A percentile compares a stretch with the other conserved stretches of the same genome.
phyloP scores from a whole-genome alignment of 2,329 filamentous ascomycete genomes.

The Ampelomyces quisqualis region DNA sequence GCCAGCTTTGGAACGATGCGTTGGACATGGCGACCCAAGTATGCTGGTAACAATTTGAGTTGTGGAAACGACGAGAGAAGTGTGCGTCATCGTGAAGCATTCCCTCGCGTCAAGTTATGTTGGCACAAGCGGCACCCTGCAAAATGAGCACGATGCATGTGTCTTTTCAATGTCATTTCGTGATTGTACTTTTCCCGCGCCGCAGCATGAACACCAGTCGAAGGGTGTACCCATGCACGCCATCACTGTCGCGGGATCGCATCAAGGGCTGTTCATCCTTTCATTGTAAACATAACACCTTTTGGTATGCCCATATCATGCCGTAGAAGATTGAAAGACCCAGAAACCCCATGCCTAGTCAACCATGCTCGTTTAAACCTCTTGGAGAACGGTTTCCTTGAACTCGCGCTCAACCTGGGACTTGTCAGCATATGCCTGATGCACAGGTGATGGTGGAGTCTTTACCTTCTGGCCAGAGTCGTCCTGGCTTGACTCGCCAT shows the following conservation, averaged over 20 bases:
- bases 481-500: constrained; percentile 95
- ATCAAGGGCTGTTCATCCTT: constrained; percentile 43
- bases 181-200: constrained; percentile 39
- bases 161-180: constrained; percentile 41
- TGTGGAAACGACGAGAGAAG: too few relatives aligned
- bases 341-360: constrained; percentile 42
- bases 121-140: neutral
- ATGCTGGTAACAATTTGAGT: too few relatives aligned
- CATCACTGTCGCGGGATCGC: constrained; percentile 37
- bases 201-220: constrained; percentile 39
- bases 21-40: too few relatives aligned
- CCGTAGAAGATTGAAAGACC: constrained; percentile 44
- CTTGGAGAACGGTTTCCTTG: constrained; percentile 95
- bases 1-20: too few relatives aligned
- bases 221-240: constrained; percentile 38
- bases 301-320: constrained; percentile 46
- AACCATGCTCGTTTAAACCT: constrained; percentile 68
- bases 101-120: neutral
- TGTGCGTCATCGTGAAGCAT: neutral
- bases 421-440: constrained; percentile 5
- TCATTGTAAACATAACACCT: constrained; percentile 48
- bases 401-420: constrained; percentile 79
- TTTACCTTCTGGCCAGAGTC: constrained; percentile 93
- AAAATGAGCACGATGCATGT: constrained; percentile 9
- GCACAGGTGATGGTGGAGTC: neutral